These are phyloP conservation scores for Phialophora verrucosa DNA, from an alignment of 2,329 filamentous ascomycete species.

Conservation along the genomic window DNA sequence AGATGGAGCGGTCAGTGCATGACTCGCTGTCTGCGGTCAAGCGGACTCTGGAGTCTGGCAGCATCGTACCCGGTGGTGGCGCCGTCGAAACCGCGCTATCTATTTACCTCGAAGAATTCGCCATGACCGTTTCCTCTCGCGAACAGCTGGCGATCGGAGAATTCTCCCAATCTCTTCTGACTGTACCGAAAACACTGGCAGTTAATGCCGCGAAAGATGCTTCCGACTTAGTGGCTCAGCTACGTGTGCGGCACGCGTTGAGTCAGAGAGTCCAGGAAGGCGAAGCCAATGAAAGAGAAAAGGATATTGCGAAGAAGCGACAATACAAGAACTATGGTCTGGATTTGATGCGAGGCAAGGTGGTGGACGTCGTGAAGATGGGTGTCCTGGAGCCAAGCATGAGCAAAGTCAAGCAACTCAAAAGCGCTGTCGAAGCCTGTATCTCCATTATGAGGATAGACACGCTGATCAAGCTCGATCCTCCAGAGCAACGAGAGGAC, in stretches of 20 bases:
- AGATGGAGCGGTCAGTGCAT: constrained; percentile 99
- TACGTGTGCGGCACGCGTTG: constrained; percentile 90
- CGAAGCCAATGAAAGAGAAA: constrained; percentile 78
- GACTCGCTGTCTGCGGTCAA: constrained; percentile 97
- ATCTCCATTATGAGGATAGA: constrained; percentile 99
- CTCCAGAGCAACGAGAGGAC: constrained; percentile 72
- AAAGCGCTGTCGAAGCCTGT: constrained; percentile 97
- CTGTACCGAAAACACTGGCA: constrained; percentile 94
- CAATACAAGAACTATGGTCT: constrained; percentile 98
- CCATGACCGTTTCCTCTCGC: constrained; percentile 91
- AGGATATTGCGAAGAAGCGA: constrained; percentile 89
- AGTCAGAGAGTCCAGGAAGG: constrained; percentile 89
- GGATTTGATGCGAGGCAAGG: constrained; percentile 85
- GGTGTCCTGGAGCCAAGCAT: constrained; percentile 96
- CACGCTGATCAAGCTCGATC: constrained; percentile 94
- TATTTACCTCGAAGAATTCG: constrained; percentile 99
- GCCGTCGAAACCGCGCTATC: constrained; percentile 98
- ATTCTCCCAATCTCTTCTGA: constrained; percentile 91
- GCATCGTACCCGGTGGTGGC: constrained; percentile 93
- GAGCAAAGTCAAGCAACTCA: constrained; percentile 97
- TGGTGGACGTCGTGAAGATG: constrained; percentile 90
- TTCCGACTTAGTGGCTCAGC: constrained; percentile 91
- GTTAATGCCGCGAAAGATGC: constrained; percentile 97
- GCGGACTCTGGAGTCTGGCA: constrained; percentile 93
- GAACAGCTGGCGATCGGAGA: constrained; percentile 98